Percentiles rank a stretch among this genome's conserved stretches.
phyloP scores from a whole-genome alignment of 345 rosid species.

The Moricandia moricandioides region DNA sequence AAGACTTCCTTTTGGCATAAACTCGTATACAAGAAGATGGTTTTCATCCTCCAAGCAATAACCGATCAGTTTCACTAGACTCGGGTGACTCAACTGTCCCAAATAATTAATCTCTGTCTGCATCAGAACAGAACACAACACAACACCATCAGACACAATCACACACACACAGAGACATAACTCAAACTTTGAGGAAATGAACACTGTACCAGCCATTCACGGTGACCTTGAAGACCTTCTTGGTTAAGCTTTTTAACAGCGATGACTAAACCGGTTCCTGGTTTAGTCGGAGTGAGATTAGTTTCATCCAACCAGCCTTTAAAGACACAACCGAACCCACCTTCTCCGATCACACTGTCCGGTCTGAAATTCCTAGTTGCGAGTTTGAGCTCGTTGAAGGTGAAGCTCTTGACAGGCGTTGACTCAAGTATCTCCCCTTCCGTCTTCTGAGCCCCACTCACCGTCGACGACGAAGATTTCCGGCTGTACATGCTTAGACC shows the following conservation, averaged over 20 bases:
- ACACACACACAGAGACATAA: not conserved
- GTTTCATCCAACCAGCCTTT: slow-evolving; percentile 95
- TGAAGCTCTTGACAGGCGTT: slow-evolving; percentile 65
- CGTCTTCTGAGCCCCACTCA: slow-evolving; percentile 60
- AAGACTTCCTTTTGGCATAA: slow-evolving; percentile 93
- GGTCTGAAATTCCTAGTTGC: slow-evolving; percentile 91
- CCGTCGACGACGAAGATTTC: slow-evolving; percentile 49
- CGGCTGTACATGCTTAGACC: slow-evolving; percentile 45
- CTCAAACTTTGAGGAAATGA: not conserved
- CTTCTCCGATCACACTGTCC: slow-evolving; percentile 92
- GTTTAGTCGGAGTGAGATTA: slow-evolving; percentile 59
- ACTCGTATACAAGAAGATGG: slow-evolving; percentile 89
- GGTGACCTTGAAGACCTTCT: slow-evolving; percentile 93
- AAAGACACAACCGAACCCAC: slow-evolving; percentile 95
- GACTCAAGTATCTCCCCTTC: slow-evolving; percentile 89
- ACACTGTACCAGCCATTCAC: slow-evolving; percentile 87
- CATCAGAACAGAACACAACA: slow-evolving; percentile 11
- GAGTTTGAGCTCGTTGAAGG: slow-evolving; percentile 60
- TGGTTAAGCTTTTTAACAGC: slow-evolving; percentile 91
- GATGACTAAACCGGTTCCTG: slow-evolving; percentile 82
- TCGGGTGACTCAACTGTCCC: slow-evolving; percentile 78
- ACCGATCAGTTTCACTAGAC: slow-evolving; percentile 85
- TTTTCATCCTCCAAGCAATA: slow-evolving; percentile 95
- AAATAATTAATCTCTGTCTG: slow-evolving; percentile 89
- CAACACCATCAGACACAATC: not conserved